These are phyloP conservation scores for Termitomyces sp. DNA, from an alignment of 1,284 basidiomycete genomes.

Conservation along the genomic window DNA sequence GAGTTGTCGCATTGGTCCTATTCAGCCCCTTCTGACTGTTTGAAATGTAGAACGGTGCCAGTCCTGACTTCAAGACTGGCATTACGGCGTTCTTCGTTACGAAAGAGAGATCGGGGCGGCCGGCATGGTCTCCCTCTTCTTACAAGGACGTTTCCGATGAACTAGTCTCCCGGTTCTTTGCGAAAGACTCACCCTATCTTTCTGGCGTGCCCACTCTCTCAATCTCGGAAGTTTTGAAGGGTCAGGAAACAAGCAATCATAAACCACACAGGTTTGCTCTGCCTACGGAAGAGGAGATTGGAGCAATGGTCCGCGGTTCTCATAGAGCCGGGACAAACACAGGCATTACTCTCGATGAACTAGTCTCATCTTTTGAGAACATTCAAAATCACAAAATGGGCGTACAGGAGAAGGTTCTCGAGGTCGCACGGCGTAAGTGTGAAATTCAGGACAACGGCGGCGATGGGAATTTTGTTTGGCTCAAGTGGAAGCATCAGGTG, in stretches of 20 bases:
- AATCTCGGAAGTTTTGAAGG: constrained; percentile 33
- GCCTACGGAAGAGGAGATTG: constrained; percentile 66
- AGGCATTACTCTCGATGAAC: constrained; percentile 53
- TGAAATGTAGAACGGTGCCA: constrained; percentile 57
- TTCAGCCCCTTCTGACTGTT: constrained; percentile 14
- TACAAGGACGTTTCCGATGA: constrained; percentile 54
- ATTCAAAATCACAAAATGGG: constrained; percentile 58
- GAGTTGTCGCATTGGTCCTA: constrained; percentile 27
- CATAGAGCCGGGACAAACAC: constrained; percentile 52
- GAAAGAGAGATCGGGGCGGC: constrained; percentile 46
- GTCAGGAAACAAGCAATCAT: constrained; percentile 20
- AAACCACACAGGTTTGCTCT: constrained; percentile 55
- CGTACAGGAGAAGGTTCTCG: constrained; percentile 66
- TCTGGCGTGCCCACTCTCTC: constrained; percentile 44
- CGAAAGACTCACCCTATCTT: constrained; percentile 41
- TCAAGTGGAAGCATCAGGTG: constrained; percentile 50
- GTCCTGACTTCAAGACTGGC: constrained; percentile 79
- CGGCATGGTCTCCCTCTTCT: constrained; percentile 63
- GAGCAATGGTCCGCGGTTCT: constrained; percentile 52
- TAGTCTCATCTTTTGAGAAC: constrained; percentile 53
- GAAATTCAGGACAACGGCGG: constrained; percentile 49
- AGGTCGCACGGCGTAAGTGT: constrained; percentile 64
- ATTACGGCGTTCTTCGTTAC: constrained; percentile 71
- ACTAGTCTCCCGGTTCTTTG: constrained; percentile 59
- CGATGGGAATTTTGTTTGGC: constrained; percentile 48